Base-by-base conservation (phyloP, 2,329 filamentous ascomycete genomes). In the Chaetomiaceae sp. region DNA sequence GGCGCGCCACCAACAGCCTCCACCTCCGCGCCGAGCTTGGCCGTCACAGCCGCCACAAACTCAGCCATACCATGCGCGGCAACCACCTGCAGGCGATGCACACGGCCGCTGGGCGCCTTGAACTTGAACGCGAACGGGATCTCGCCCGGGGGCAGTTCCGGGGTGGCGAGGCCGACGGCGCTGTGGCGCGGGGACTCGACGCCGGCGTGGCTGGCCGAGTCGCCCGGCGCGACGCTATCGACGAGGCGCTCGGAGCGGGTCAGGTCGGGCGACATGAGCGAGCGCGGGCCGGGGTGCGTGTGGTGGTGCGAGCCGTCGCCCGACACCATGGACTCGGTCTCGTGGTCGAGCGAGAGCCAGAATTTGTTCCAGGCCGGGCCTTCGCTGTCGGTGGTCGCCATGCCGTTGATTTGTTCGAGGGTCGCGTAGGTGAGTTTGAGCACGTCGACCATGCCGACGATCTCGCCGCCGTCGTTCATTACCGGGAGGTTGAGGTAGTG, bases 361-460 rank as follows among this genome's bases (percentile, higher is more conserved):
- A 98, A 98, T 68, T 97, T 98, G 73, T 96, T 97, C 93, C 93
- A 98, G 6, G 93, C 93, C 5, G 93, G 93, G 0, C 93, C 93
- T 68, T 98, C 93, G 58, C 81, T 88, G 62, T 95, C 91, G 34
- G 80, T 79, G 43, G 83, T 89, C 33, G 79, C 83, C 84, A 98
- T 97, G 49, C 88, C 89, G 72, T 97, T 97, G 68, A 95, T 89
- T 72, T 96, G 91, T 68, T 98, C 93, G 43, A 98, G 78, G 5
- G 93, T 98, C 40, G 93, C 93, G 68, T 98, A 98, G 18, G 93
- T 98, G 61, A 98, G 77, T 72, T 97, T 97, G 52, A 98, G 79
- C 49, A 98, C 93, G 67, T 98, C 93, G 20, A 98, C 93, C 93
- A 98, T 98, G 60, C 93, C 93, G 48, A 98, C 93, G 62, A 98